A percentile compares a stretch with the other conserved stretches of the same genome.
phyloP scores from a whole-genome alignment of 2,329 filamentous ascomycete genomes.

The Pseudopithomyces chartarum region DNA sequence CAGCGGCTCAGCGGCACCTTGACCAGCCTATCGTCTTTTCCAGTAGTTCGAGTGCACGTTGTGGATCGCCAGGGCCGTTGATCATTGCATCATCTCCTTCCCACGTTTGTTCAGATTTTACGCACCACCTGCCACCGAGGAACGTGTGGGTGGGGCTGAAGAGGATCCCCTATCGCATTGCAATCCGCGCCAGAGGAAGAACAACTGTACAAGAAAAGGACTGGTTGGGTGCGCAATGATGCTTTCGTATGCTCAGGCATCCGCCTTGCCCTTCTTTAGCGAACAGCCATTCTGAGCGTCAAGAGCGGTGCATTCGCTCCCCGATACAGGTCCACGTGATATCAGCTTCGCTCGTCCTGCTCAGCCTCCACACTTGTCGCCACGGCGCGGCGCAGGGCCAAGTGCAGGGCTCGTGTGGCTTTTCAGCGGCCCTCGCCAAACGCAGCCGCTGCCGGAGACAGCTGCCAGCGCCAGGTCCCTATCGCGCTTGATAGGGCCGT shows the following conservation, averaged over 20 bases:
- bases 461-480: slow-evolving; percentile 26
- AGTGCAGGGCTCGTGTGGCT: slow-evolving; percentile 33
- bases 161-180: slow-evolving; percentile 22
- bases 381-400: not conserved
- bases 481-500: slow-evolving; percentile 25
- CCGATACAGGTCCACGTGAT: not conserved
- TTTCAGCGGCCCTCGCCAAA: slow-evolving; percentile 16
- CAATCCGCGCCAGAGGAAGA: slow-evolving; percentile 17
- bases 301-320: not conserved
- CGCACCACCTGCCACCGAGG: not conserved
- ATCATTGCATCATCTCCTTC: slow-evolving; percentile 31
- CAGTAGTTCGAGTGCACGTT: slow-evolving; percentile 18
- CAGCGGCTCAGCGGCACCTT: slow-evolving; percentile 4
- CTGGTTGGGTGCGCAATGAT: slow-evolving; percentile 1
- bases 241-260: not conserved
- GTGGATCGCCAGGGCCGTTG: slow-evolving; percentile 28
- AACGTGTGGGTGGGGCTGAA: not conserved
- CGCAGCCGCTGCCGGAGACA: slow-evolving; percentile 25
- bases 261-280: not conserved
- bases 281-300: not conserved
- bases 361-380: slow-evolving; percentile 3
- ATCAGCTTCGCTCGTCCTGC: not conserved
- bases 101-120: slow-evolving; percentile 6
- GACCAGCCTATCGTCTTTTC: slow-evolving; percentile 1
- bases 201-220: slow-evolving; percentile 10